Evolutionary conservation across 2,329 filamentous ascomycete species (phyloP).

Genomic region (Xylaria sp.): DNA sequence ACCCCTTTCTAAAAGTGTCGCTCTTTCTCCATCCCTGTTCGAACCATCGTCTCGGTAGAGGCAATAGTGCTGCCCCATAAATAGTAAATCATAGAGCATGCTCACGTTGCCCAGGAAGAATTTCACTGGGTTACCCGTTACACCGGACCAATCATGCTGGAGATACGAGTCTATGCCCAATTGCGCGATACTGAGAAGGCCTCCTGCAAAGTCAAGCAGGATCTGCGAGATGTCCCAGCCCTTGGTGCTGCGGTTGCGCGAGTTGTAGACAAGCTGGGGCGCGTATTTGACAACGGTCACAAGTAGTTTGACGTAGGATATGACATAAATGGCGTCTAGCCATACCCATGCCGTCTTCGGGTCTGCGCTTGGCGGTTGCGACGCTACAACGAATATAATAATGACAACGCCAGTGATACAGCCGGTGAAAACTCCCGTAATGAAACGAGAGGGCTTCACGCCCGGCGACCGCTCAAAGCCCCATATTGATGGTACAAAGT

Average conservation of each 20-base stretch:
- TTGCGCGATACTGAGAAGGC: conserved; percentile 83
- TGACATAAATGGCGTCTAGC: conserved; percentile 72
- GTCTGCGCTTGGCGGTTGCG: conserved; percentile 51
- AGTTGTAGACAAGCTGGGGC: conserved; percentile 86
- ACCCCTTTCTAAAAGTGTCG: conserved; percentile 52
- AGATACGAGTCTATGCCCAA: conserved; percentile 86
- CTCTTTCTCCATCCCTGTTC: conserved; percentile 50
- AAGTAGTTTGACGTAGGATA: conserved; percentile 89
- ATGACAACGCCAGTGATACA: conserved; percentile 68
- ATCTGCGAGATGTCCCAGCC: conserved; percentile 92
- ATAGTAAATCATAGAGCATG: conserved; percentile 86
- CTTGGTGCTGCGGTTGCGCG: conserved; percentile 81
- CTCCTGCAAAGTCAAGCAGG: conserved; percentile 83
- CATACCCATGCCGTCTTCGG: conserved; percentile 66
- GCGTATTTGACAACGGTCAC: conserved; percentile 94
- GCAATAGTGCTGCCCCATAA: conserved; percentile 89
- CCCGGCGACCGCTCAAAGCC: conserved; percentile 71
- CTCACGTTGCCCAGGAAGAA: conserved; percentile 86
- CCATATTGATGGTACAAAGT: conserved; percentile 78
- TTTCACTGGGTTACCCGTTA: conserved; percentile 93
- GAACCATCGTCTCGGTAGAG: conserved; percentile 67
- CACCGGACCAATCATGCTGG: conserved; percentile 87
- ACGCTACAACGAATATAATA: conserved; percentile 58
- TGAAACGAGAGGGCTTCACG: conserved; percentile 68
- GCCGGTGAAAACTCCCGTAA: conserved; percentile 76